Conservation (phyloP, 73 alveolate species). For the Stentor roeselii region DNA sequence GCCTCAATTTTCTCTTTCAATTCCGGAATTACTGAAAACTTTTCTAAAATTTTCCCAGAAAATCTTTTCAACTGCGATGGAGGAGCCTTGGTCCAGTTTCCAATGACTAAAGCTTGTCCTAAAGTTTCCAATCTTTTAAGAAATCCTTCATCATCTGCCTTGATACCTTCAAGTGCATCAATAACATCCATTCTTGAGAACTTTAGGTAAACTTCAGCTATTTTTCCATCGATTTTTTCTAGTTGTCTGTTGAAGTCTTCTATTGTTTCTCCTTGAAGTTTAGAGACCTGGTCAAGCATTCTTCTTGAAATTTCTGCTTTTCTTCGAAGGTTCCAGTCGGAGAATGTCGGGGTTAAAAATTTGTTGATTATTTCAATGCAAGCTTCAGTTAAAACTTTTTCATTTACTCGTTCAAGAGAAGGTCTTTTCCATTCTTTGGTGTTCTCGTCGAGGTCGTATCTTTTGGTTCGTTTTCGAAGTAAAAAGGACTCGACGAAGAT, state of each 20-base stretch:
- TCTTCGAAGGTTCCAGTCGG: not conserved
- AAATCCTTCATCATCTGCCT: not conserved
- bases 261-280: not conserved
- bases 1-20: not conserved
- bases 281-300: not conserved
- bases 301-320: not conserved
- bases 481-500: not conserved
- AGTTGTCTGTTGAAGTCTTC: not conserved
- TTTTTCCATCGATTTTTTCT: not conserved
- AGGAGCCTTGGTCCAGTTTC: not conserved
- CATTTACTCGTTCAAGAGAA: not conserved
- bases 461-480: not conserved
- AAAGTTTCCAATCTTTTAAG: not conserved
- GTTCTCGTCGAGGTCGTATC: not conserved
- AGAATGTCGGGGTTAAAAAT: not conserved
- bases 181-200: not conserved
- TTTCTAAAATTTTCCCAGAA: too few species aligned
- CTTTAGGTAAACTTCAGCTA: not conserved
- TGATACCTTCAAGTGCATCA: not conserved
- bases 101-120: not conserved
- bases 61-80: not conserved
- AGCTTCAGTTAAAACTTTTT: not conserved
- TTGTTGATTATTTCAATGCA: not conserved
- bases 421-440: not conserved
- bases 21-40: too few species aligned